Conservation (phyloP, 148 eudicot species). For the Persicaria tinctoria region DNA sequence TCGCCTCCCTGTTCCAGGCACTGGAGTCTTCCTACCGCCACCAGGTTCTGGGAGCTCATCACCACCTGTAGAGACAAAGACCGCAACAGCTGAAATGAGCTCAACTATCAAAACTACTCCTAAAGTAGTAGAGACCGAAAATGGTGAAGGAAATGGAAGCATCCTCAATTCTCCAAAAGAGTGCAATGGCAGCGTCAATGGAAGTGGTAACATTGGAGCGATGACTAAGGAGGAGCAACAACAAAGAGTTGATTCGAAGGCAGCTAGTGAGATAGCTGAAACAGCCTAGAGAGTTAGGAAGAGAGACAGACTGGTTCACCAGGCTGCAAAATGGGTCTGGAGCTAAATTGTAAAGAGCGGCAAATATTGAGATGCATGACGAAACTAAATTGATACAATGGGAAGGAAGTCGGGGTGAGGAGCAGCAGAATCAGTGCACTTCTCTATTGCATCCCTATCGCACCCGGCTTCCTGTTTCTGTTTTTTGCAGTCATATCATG, state of each 20-base stretch:
- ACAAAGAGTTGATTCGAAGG: neutral
- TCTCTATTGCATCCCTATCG: neutral
- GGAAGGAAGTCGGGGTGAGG: neutral
- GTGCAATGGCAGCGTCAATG: conserved; percentile 8
- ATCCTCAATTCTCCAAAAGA: neutral
- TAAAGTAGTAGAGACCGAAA: neutral
- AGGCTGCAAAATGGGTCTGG: neutral
- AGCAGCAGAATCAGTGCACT: neutral
- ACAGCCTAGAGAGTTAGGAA: neutral
- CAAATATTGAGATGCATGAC: neutral
- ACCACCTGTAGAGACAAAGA: conserved; percentile 4
- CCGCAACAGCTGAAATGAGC: neutral
- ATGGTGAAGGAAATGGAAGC: neutral
- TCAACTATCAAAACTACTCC: neutral
- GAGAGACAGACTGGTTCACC: neutral
- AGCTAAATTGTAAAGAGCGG: conserved; percentile 7
- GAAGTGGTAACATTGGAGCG: neutral
- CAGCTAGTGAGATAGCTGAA: neutral
- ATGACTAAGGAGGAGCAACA: neutral
- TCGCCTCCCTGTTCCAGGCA: conserved; percentile 46
- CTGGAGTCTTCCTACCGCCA: conserved; percentile 63
- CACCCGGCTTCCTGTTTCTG: neutral
- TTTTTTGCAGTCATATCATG: neutral
- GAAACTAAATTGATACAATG: neutral
- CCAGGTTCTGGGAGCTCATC: conserved; percentile 32